Conservation (phyloP, 768 basidiomycete genomes). For the Tylopilus sp. region DNA sequence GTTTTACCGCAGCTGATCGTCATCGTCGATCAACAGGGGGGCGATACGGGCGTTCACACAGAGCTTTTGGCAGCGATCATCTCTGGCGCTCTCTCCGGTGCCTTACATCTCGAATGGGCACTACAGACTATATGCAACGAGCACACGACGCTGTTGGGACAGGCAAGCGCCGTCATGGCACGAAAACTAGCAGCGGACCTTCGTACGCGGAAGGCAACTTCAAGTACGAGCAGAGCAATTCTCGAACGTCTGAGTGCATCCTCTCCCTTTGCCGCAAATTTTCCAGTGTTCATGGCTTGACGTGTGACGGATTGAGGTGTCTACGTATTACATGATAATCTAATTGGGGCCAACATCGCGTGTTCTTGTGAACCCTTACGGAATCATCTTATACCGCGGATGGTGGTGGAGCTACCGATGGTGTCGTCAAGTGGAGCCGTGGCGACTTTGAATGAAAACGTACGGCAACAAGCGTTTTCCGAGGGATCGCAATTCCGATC, state of each 20-base stretch:
- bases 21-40: constrained; percentile 47
- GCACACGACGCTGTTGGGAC: constrained; percentile 51
- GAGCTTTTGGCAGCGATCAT: constrained; percentile 67
- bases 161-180: constrained; percentile 61
- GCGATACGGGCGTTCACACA: constrained; percentile 51
- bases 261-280: constrained; percentile 67
- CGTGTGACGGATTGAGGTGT: background rate
- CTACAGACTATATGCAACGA: constrained; percentile 52
- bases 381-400: constrained; percentile 41
- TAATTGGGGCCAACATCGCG: constrained; percentile 26
- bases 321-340: constrained; percentile 6
- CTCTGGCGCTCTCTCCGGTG: constrained; percentile 61
- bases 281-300: constrained; percentile 55
- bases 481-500: constrained; percentile 64
- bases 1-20: constrained; percentile 60
- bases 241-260: constrained; percentile 59
- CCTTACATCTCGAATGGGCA: constrained; percentile 70
- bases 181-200: constrained; percentile 64
- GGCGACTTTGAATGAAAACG: constrained; percentile 31
- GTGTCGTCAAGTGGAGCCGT: constrained; percentile 1
- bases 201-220: constrained; percentile 46
- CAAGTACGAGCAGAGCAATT: constrained; percentile 47
- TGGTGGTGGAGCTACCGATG: constrained; percentile 43
- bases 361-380: background rate
- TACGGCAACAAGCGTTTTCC: constrained; percentile 80